A percentile compares a stretch with the other conserved stretches of the same genome.
These are phyloP conservation scores for Gyrodon lividus DNA, from an alignment of 768 basidiomycete species.

Conservation along the genomic window DNA sequence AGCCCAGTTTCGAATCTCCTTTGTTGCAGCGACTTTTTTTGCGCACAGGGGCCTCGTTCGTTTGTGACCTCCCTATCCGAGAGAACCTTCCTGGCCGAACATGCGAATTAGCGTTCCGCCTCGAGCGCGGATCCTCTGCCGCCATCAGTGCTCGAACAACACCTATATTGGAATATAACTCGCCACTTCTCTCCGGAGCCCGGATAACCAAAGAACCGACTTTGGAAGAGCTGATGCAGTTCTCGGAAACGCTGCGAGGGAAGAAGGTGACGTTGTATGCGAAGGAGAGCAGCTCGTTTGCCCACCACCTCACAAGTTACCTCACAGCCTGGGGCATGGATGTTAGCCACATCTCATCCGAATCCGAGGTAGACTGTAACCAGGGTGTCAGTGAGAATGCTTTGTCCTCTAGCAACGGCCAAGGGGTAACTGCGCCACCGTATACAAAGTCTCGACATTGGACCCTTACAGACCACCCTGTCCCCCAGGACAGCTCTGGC, in stretches of 20 bases:
- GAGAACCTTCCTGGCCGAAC: constrained; percentile 46
- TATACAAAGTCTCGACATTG: constrained; percentile 24
- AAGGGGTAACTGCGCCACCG: constrained; percentile 3
- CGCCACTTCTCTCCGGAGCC: constrained; percentile 47
- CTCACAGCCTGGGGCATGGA: constrained; percentile 96
- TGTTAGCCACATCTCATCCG: constrained; percentile 73
- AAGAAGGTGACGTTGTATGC: constrained; percentile 85
- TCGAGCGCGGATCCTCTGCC: constrained; percentile 59
- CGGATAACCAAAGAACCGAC: constrained; percentile 69
- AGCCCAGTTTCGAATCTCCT: constrained; percentile 46
- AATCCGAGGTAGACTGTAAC: constrained; percentile 48
- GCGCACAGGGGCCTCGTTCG: constrained; percentile 52
- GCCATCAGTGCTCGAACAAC: constrained; percentile 38
- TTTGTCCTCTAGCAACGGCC: constrained; percentile 8
- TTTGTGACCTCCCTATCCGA: constrained; percentile 41
- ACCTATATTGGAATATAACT: constrained; percentile 47
- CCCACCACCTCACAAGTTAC: constrained; percentile 90
- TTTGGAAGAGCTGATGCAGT: constrained; percentile 71
- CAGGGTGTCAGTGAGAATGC: constrained; percentile 18
- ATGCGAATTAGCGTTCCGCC: constrained; percentile 63
- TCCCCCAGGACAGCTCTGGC: constrained; percentile 19
- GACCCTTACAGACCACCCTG: constrained; percentile 12
- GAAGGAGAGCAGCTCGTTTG: constrained; percentile 83
- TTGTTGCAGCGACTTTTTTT: constrained; percentile 60
- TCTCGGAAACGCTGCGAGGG: constrained; percentile 80